Base-by-base conservation (phyloP, 345 rosid species). In the Capsella bursapastoris region DNA sequence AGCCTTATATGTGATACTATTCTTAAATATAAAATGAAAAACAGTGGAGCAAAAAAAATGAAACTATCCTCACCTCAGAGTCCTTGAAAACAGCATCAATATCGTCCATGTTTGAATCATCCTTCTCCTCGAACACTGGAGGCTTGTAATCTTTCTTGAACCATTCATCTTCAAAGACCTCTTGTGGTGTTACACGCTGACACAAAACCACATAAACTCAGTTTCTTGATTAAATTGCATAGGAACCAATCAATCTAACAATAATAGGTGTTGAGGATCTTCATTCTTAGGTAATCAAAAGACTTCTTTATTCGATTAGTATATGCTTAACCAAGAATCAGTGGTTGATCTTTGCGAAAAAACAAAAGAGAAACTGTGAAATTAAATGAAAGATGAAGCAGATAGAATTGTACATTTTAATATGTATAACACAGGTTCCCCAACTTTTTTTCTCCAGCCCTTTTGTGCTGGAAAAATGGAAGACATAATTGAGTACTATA, bases 11-110 rank as follows among this genome's bases (percentile, higher is more conserved):
- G 1, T 51, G 10, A 68, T 52, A 41, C 5, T 52, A n/a, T 45
- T 72, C 61, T 55, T 55, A 37, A 37, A 27, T 0, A 18, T 45
- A 56, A 64, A 57, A 49, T 38, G 12, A 57, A 3, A 9, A 12
- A 5, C 4, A 18, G 32, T 8, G 40, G 15, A 50, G 35, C 6
- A 29, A 40, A 37, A 38, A 38, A 0, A 38, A 37, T 37, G 40
- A 38, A 68, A 16, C 61, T 37, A 35, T 58, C 69, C 92, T 81
- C 61, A 91, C 99, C 66, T 78, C 78, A 1, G 94, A 85, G 78
- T 95, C 97, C 84, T 88, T 86, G 43, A 95, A 95, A 79, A 95
- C 96, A 63, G 99, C 97, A 73, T 92, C 96, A 27, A 95, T 84
- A 63, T 95, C 97, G 67, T 92, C 97, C 85, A 88, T 78, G 80